A percentile compares a stretch with the other conserved stretches of the same genome.
Conservation (phyloP, 1,284 basidiomycete genomes). For the Peniophora sp. region DNA sequence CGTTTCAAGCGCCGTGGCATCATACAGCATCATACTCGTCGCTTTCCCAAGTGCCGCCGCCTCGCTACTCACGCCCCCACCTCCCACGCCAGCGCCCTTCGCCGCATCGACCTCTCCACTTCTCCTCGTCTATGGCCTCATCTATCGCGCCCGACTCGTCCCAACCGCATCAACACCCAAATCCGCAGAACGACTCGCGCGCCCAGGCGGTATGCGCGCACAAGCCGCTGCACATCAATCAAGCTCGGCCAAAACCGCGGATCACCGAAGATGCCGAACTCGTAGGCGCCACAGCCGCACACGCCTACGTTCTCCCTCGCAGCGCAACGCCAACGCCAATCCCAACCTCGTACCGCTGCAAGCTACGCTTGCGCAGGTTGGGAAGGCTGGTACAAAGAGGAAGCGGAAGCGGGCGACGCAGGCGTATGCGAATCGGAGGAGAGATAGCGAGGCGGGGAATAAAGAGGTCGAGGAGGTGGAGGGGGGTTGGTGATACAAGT, state of each 20-base stretch:
- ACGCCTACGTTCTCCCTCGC: slow-evolving; percentile 62
- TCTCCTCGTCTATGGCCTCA: no score
- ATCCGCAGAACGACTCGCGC: neutral
- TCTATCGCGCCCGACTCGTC: neutral
- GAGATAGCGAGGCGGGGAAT: no score
- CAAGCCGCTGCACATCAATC: slow-evolving; percentile 29
- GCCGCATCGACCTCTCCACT: no score
- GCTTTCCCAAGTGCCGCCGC: neutral
- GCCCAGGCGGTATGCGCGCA: slow-evolving; percentile 20
- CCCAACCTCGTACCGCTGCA: slow-evolving; percentile 27
- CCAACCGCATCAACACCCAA: neutral
- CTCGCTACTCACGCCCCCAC: no score
- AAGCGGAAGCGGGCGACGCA: slow-evolving; percentile 31
- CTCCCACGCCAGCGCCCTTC: no score
- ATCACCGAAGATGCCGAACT: slow-evolving; percentile 19
- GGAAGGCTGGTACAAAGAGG: slow-evolving; percentile 54
- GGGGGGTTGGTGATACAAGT: slow-evolving; percentile 56
- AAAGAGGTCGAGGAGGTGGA: no score
- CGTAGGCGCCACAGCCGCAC: slow-evolving; percentile 33
- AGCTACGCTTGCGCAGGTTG: slow-evolving; percentile 69
- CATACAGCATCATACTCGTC: no score
- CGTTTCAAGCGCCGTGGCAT: neutral
- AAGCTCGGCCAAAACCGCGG: slow-evolving; percentile 2
- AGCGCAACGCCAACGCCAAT: no score
- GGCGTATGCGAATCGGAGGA: slow-evolving; percentile 2